These are phyloP conservation scores for Thielaviopsis euricoi DNA, from an alignment of 2,329 filamentous ascomycete species.

Conservation along the genomic window DNA sequence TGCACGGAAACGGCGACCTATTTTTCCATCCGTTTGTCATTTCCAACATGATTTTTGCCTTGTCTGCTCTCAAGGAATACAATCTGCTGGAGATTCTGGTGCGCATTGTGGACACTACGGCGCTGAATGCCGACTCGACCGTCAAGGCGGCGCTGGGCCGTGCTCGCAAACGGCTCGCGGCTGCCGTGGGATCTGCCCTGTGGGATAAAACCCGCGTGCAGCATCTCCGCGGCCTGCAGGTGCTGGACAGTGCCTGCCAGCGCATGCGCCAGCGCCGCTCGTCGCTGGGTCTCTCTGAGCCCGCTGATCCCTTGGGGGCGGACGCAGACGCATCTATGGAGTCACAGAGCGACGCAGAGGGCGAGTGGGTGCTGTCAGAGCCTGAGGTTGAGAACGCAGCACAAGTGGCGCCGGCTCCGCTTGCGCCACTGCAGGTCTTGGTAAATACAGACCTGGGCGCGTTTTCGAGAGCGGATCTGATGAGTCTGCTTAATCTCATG, in stretches of 20 bases:
- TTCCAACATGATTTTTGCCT: constrained; percentile 9
- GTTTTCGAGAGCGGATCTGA: background rate
- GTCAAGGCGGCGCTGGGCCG: constrained; percentile 2
- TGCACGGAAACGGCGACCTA: constrained; percentile 3
- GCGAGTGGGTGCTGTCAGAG: background rate
- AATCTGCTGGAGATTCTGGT: constrained; percentile 3
- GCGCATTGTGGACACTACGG: background rate
- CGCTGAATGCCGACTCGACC: constrained; percentile 1
- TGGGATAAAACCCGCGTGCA: constrained; percentile 7
- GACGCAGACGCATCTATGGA: background rate
- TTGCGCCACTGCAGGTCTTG: background rate
- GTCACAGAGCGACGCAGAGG: background rate
- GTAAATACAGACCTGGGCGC: constrained; percentile 3
- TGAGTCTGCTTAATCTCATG: background rate
- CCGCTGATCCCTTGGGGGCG: background rate
- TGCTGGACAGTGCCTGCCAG: background rate
- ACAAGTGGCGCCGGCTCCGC: background rate
- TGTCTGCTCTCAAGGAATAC: constrained; percentile 8
- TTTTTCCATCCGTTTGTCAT: constrained; percentile 2
- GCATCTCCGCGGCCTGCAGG: constrained; percentile 1
- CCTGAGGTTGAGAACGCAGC: background rate
- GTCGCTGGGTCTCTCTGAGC: background rate
- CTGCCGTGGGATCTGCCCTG: constrained; percentile 2
- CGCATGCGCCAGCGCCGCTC: background rate
- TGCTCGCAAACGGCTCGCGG: constrained; percentile 1